Conservation (phyloP, 2,329 filamentous ascomycete genomes). For the Aureobasidium subglaciale region DNA sequence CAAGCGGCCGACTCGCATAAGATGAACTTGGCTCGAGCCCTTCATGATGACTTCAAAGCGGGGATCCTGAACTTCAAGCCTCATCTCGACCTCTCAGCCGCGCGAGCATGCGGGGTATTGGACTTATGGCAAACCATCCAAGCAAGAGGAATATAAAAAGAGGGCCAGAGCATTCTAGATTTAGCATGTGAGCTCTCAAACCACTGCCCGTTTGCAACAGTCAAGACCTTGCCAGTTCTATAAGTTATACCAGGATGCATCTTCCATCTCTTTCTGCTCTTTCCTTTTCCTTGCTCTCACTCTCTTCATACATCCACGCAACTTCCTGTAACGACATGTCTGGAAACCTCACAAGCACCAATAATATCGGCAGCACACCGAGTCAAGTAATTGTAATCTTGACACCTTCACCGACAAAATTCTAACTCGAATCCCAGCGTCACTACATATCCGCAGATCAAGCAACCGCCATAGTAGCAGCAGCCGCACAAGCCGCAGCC, state of each 20-base stretch:
- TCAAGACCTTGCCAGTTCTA: too few relatives aligned
- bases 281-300: neutral
- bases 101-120: constrained; percentile 2
- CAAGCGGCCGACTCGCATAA: neutral
- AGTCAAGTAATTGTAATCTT: neutral
- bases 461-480: constrained; percentile 21
- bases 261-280: neutral
- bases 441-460: constrained; percentile 23
- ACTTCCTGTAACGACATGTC: neutral
- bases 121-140: neutral
- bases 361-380: constrained; percentile 2
- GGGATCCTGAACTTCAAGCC: neutral
- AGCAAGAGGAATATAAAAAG: neutral
- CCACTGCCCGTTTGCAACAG: neutral
- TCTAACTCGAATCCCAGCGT: constrained; percentile 15
- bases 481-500: constrained; percentile 18
- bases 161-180: neutral
- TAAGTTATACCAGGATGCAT: too few relatives aligned
- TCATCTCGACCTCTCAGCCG: neutral
- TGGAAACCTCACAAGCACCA: constrained; percentile 1
- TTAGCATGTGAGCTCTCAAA: too few relatives aligned
- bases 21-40: neutral
- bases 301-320: neutral
- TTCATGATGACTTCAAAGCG: neutral
- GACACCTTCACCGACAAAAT: neutral